These are phyloP conservation scores for Carallia brachiata DNA, from an alignment of 345 rosid species.

Conservation along the genomic window DNA sequence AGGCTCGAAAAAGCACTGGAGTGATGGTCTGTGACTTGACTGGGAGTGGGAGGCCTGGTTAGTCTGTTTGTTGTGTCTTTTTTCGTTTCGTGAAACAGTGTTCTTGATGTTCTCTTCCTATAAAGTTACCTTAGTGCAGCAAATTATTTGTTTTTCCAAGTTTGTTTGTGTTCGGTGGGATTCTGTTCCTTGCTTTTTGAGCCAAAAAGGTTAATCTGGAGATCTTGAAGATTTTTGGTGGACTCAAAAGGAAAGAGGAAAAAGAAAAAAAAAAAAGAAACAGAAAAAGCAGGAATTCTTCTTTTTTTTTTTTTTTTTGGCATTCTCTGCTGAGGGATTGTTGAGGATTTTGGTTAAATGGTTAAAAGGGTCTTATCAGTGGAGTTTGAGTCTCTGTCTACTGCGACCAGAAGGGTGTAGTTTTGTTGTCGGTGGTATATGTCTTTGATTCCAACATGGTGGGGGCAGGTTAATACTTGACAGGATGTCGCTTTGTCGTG, in stretches of 20 bases:
- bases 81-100: constrained; percentile 19
- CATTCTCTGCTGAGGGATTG: constrained; percentile 12
- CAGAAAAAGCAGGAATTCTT: background rate
- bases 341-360: constrained; percentile 33
- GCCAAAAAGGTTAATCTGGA: constrained; percentile 26
- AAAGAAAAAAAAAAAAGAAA: background rate
- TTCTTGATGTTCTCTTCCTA: constrained; percentile 5
- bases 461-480: constrained; percentile 45
- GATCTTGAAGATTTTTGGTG: constrained; percentile 26
- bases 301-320: too few relatives aligned
- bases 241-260: constrained; percentile 4
- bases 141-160: background rate
- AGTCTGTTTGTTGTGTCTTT: constrained; percentile 9
- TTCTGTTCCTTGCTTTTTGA: constrained; percentile 18
- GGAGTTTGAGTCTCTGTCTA: constrained; percentile 23
- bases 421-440: constrained; percentile 37
- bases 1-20: constrained; percentile 25
- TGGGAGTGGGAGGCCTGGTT: constrained; percentile 8
- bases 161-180: constrained; percentile 17
- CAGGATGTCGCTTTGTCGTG: constrained; percentile 13
- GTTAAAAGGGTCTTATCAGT: constrained; percentile 51
- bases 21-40: background rate
- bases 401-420: constrained; percentile 23
- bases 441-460: constrained; percentile 36
- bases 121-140: background rate